A percentile compares a stretch with the other conserved stretches of the same genome.
Evolutionary conservation across 2,329 filamentous ascomycete species (phyloP).

Genomic region (Westerdykella aurantiaca): DNA sequence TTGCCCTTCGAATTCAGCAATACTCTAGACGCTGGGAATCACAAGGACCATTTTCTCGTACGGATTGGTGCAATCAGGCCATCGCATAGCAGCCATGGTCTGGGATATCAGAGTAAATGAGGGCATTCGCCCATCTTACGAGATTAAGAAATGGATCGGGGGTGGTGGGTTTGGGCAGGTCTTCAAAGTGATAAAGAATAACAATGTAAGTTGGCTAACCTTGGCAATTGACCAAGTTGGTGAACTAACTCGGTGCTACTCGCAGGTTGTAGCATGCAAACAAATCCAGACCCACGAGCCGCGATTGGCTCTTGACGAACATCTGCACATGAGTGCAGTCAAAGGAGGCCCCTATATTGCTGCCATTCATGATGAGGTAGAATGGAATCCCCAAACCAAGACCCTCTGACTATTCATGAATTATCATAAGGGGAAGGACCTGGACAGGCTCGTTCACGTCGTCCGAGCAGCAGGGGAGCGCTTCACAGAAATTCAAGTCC

Average conservation of each 20-base stretch:
- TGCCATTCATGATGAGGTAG: slow-evolving; percentile 8
- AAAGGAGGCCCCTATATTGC: slow-evolving; percentile 10
- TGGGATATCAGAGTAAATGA: too few species aligned
- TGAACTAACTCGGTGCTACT: too few species aligned
- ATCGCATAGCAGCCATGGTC: too few species aligned
- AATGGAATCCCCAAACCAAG: slow-evolving; percentile 6
- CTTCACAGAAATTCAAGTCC: slow-evolving; percentile 11
- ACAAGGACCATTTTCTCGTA: too few species aligned
- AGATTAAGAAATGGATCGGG: slow-evolving; percentile 12
- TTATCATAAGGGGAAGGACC: slow-evolving; percentile 11
- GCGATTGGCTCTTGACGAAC: slow-evolving; percentile 7
- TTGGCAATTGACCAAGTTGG: background rate
- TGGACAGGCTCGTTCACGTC: slow-evolving; percentile 8
- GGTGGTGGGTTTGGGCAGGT: slow-evolving; percentile 11
- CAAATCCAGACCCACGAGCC: slow-evolving; percentile 6
- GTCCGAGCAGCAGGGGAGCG: slow-evolving; percentile 8
- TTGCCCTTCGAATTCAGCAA: too few species aligned
- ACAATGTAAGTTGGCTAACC: slow-evolving; percentile 2
- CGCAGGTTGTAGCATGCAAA: slow-evolving; percentile 10
- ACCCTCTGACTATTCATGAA: slow-evolving; percentile 8
- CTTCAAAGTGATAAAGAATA: slow-evolving; percentile 11
- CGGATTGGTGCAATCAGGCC: too few species aligned
- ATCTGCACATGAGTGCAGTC: slow-evolving; percentile 8
- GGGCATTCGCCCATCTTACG: background rate
- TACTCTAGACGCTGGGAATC: too few species aligned